Percentiles rank a stretch among this genome's conserved stretches.
phyloP scores from a whole-genome alignment of 106 monocot genomes.

The Iris macrosiphon region DNA sequence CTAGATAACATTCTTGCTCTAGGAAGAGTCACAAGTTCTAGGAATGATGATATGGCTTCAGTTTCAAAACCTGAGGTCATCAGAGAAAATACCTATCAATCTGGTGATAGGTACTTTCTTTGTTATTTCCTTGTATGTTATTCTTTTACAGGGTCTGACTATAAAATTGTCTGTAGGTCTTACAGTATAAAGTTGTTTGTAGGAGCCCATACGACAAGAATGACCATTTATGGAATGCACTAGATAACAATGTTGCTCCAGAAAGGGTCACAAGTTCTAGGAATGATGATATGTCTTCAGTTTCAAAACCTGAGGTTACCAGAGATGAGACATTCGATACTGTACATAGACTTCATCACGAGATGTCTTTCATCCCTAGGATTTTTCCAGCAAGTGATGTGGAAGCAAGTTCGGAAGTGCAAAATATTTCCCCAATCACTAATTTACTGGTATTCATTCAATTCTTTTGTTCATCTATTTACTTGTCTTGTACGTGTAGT shows the following conservation, averaged over 20 bases:
- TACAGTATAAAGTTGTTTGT: too few relatives aligned
- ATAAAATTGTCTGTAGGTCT: too few relatives aligned
- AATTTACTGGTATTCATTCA: too few relatives aligned
- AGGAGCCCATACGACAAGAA: constrained; percentile 57
- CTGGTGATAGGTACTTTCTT: constrained; percentile 50
- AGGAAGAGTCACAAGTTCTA: too few relatives aligned
- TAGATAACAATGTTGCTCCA: constrained; percentile 24
- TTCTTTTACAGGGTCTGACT: too few relatives aligned
- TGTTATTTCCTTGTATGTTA: too few relatives aligned
- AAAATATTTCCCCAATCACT: constrained; percentile 52
- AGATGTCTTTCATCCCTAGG: constrained; percentile 41
- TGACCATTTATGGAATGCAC: constrained; percentile 25
- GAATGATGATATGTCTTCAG: constrained; percentile 40
- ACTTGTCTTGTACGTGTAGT: too few relatives aligned
- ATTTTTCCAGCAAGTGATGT: constrained; percentile 26
- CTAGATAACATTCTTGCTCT: too few relatives aligned
- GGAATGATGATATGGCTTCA: constrained; percentile 31
- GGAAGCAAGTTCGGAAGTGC: constrained; percentile 44
- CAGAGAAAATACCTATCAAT: too few relatives aligned
- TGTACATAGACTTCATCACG: constrained; percentile 32
- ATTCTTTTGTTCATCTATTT: too few relatives aligned
- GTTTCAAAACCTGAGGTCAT: too few relatives aligned
- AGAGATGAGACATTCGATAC: constrained; percentile 37
- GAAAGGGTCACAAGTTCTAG: constrained; percentile 20
- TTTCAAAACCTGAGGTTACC: constrained; percentile 48